Base-by-base conservation (phyloP, 2,329 filamentous ascomycete genomes). In the Hypoxylon sp. region DNA sequence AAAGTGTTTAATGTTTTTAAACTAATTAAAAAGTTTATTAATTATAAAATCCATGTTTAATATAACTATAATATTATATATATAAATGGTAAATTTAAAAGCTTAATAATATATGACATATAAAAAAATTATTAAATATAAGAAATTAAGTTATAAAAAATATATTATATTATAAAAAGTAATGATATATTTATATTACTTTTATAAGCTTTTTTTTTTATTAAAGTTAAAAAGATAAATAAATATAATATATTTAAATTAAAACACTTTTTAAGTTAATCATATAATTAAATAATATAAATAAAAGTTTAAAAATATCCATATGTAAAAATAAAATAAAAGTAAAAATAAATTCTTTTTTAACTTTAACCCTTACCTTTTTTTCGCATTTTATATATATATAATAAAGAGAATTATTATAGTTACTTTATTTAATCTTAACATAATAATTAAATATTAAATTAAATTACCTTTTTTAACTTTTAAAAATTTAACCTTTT, bases 161-260 rank as follows among this genome's bases (percentile, higher is more conserved):
- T 46, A 46, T 46, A 21, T 46, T 19, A 46, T 46, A 19, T 19
- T 46, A 19, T 46, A 19, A 46, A 46, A 46, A 10, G 17, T 21
- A 6, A 46, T 21, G 11, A 32, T 32, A 32, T 32, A 32, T n/a
- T n/a, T n/a, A 32, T 32, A 32, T 32, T 32, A 32, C 31, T 32
- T 8, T 32, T 32, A 3, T 8, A 8, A 32, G n/a, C 6, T 32
- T 32, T 8, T 32, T 32, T 46, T n/a, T n/a, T n/a, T n/a, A n/a
- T n/a, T n/a, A n/a, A n/a, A n/a, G n/a, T n/a, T n/a, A n/a, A n/a
- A n/a, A 46, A 46, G 11, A 46, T 21, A 19, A 21, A 21, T 46
- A 21, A 21, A 6, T 46, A 21, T 46, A 46, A 46, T 46, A 46
- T 46, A 46, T 19, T 46, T 46, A 46, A 46, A 46, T 6, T 10